Evolutionary conservation across 306 rosid species (phyloP), one percentile per base, ranked within the genome.

Genomic region (Adenanthera pavonina): DNA sequence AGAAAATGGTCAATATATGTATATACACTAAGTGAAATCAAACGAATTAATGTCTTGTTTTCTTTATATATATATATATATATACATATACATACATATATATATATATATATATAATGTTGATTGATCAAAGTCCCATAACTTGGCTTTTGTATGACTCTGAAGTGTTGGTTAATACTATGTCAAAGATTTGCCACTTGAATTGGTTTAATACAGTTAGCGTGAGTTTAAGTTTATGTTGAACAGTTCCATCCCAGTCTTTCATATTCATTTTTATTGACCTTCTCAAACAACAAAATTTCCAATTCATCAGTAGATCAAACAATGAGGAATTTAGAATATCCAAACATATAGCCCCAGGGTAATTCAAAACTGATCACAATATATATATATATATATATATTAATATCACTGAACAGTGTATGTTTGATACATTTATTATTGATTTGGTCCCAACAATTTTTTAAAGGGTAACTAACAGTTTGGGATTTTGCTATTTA

Each of bases 171-270:
- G 33, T 38, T 67, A 2, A 3, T 67, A 16, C 25, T 40, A 11
- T 38, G 30, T 43, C 30, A 68, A 9, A 68, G 4, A 34, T 5
- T 3, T 7, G 13, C 33, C 34, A 8, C 33, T 66, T 40, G 34
- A 56, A 17, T 7, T 41, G 25, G 1, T 38, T 17, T 67, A 66
- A 40, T 66, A 30, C 30, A 66, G 48, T 38, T 38, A 66, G 8
- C 72, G 72, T 66, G 72, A 40, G 72, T 40, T 67, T 67, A 67
- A 67, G 33, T 40, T 49, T 40, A 40, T 8, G 51, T n/a, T 67
- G 72, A 67, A 67, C 46, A 67, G 48, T 40, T 7, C 7, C 33
- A 20, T 8, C 25, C n/a, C 8, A 65, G 47, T 16, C 70, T 35
- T 66, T 38, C 47, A 66, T 7, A 36, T 67, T 17, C 33, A 17